phyloP scores from a whole-genome alignment of 2,329 filamentous ascomycete species.

The Ophiocordyceps camponoti-leonardi region DNA sequence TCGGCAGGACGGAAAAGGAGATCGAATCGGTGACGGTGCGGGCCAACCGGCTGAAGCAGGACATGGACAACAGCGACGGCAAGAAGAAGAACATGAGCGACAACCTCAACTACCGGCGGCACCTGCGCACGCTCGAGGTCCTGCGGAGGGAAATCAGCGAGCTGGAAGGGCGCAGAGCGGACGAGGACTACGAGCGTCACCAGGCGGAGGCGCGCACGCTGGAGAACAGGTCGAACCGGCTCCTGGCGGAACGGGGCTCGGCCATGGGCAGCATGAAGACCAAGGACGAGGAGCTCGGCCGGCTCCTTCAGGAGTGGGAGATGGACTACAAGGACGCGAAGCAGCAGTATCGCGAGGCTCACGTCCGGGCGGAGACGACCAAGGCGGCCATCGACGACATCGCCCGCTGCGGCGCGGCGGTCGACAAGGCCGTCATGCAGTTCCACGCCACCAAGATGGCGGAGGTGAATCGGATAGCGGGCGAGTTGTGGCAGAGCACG shows the following conservation, averaged over 20 bases:
- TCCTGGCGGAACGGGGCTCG: conserved; percentile 55
- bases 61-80: conserved; percentile 62
- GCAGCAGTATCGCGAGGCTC: conserved; percentile 64
- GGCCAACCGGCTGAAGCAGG: conserved; percentile 61
- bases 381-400: conserved; percentile 88
- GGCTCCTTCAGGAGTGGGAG: conserved; percentile 64
- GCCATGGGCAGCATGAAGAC: conserved; percentile 65
- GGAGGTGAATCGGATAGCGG: conserved; percentile 87
- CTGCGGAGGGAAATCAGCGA: conserved; percentile 55
- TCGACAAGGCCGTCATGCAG: conserved; percentile 95
- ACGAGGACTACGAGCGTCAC: conserved; percentile 64
- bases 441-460: conserved; percentile 96
- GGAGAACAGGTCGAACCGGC: conserved; percentile 49
- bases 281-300: conserved; percentile 64
- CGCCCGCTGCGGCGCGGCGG: conserved; percentile 60
- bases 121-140: conserved; percentile 47
- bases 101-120: conserved; percentile 73
- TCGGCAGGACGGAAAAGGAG: conserved; percentile 49
- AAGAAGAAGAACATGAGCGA: conserved; percentile 78
- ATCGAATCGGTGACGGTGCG: conserved; percentile 48
- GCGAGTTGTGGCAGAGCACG: conserved; percentile 91
- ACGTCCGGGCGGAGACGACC: conserved; percentile 81
- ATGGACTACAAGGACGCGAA: conserved; percentile 75
- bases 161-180: conserved; percentile 63
- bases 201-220: conserved; percentile 49